These are phyloP conservation scores for Hymenoscyphus linearis DNA, from an alignment of 2,329 filamentous ascomycete genomes.

Conservation along the genomic window DNA sequence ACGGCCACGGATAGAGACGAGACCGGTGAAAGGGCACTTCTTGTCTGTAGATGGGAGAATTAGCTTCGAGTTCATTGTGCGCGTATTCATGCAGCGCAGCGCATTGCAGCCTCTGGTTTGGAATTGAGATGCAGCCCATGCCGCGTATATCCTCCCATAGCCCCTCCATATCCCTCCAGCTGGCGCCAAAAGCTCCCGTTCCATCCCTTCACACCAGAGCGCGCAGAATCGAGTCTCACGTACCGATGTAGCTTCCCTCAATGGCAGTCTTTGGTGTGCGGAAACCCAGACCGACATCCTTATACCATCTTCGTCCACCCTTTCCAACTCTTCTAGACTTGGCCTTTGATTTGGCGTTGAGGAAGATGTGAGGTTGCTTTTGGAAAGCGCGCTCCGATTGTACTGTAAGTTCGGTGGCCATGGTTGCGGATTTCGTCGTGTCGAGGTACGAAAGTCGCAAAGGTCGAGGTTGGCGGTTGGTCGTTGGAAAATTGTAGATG, in stretches of 20 bases:
- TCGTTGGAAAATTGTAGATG: not conserved
- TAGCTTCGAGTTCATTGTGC: not conserved
- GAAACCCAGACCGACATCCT: constrained; percentile 99
- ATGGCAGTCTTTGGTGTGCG: constrained; percentile 97
- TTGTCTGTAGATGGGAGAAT: constrained; percentile 66
- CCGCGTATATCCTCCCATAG: not conserved
- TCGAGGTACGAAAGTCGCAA: constrained; percentile 27
- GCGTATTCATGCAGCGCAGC: not conserved
- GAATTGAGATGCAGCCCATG: not conserved
- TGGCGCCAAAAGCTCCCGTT: not conserved
- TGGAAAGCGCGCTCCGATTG: constrained; percentile 99
- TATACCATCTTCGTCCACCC: constrained; percentile 93
- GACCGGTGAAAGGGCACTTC: constrained; percentile 99
- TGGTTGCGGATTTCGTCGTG: constrained; percentile 38
- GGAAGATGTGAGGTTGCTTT: constrained; percentile 99
- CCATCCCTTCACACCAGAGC: not conserved
- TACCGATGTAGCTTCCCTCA: constrained; percentile 99
- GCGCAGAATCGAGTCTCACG: constrained; percentile 39
- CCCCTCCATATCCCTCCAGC: not conserved
- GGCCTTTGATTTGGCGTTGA: constrained; percentile 89
- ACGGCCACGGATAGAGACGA: constrained; percentile 99
- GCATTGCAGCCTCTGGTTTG: not conserved
- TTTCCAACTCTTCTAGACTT: constrained; percentile 83
- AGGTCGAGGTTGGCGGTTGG: constrained; percentile 16
- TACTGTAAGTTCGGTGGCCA: constrained; percentile 98